A percentile compares a stretch with the other conserved stretches of the same genome.
phyloP scores from a whole-genome alignment of 768 basidiomycete genomes.

The Phanerochaete sordida region DNA sequence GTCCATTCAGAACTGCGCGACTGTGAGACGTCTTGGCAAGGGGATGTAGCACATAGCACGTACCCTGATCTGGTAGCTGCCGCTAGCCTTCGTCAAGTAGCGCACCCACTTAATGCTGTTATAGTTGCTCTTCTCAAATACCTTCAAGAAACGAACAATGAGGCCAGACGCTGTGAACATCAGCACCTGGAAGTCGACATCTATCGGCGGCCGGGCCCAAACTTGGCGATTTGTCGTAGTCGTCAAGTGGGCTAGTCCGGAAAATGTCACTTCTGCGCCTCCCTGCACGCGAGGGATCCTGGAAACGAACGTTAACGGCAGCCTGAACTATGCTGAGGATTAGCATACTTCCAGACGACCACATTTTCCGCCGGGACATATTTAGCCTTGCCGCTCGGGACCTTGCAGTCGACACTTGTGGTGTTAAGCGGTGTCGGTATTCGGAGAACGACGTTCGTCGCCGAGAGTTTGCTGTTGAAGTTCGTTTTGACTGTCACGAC shows the following conservation, averaged over 20 bases:
- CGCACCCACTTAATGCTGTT: conserved; percentile 95
- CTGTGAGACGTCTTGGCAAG: neutral
- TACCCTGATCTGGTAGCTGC: conserved; percentile 91
- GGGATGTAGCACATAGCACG: conserved; percentile 30
- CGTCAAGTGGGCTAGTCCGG: conserved; percentile 78
- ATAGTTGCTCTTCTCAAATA: conserved; percentile 95
- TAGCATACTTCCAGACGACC: conserved; percentile 93
- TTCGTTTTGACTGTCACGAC: conserved; percentile 83
- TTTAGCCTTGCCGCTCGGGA: conserved; percentile 91
- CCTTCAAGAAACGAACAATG: conserved; percentile 95
- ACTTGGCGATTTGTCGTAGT: conserved; percentile 90
- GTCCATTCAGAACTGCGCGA: neutral
- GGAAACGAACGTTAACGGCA: conserved; percentile 4
- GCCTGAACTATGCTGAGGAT: neutral
- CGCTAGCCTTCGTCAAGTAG: conserved; percentile 91
- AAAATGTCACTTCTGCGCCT: conserved; percentile 84
- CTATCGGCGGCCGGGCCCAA: conserved; percentile 97
- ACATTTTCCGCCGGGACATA: conserved; percentile 96
- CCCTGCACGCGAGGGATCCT: conserved; percentile 94
- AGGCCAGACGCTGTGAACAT: conserved; percentile 98
- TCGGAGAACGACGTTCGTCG: conserved; percentile 85
- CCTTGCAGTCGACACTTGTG: conserved; percentile 89
- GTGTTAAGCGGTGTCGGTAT: conserved; percentile 98
- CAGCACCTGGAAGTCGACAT: conserved; percentile 97
- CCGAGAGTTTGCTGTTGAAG: conserved; percentile 89